These are phyloP conservation scores for Fennellomyces sp. DNA, from an alignment of 371 early-diverging fungal species.

Conservation along the genomic window DNA sequence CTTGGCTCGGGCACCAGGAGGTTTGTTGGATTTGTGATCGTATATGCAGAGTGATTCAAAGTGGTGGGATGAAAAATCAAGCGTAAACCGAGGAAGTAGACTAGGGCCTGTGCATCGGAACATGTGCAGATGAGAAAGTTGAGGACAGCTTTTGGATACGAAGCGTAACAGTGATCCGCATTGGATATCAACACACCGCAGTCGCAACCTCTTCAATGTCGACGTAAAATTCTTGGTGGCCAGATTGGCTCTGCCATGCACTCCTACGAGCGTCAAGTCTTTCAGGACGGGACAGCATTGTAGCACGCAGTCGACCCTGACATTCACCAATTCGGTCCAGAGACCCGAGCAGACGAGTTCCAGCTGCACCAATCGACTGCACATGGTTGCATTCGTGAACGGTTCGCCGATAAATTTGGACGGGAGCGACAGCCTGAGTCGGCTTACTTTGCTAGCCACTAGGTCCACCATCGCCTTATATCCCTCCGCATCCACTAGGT, in stretches of 20 bases:
- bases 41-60: neutral
- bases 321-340: neutral
- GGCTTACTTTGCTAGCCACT: neutral
- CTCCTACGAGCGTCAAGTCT: neutral
- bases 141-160: neutral
- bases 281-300: neutral
- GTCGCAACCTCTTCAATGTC: neutral
- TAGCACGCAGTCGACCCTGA: neutral
- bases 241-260: neutral
- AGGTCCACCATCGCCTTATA: neutral
- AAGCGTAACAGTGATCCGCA: neutral
- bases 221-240: neutral
- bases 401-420: neutral
- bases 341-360: neutral
- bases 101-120: neutral
- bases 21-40: neutral
- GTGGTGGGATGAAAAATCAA: neutral
- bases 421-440: neutral
- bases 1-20: too few species aligned
- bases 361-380: neutral
- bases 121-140: constrained; percentile 1
- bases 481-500: neutral
- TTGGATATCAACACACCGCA: neutral
- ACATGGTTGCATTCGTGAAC: neutral
- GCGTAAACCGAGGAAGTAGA: neutral